phyloP scores from a whole-genome alignment of 225 moss, liverwort and hornwort genomes.

The Climacium dendroides region DNA sequence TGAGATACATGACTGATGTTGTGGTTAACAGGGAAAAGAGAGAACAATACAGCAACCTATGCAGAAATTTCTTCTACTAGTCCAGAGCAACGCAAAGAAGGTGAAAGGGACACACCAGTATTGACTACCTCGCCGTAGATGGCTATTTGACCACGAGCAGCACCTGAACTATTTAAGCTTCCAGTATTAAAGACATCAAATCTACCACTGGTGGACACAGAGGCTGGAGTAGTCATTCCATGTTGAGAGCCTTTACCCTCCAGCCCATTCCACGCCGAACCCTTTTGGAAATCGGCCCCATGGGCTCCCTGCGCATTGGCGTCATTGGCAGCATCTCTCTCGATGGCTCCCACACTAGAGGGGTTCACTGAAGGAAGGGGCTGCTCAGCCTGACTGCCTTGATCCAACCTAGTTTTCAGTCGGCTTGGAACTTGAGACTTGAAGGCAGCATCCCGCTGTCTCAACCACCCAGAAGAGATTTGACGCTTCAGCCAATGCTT shows the following conservation, averaged over 20 bases:
- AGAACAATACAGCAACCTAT: background rate
- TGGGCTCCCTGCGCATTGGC: constrained; percentile 16
- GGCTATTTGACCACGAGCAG: constrained; percentile 56
- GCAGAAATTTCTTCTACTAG: background rate
- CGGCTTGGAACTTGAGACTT: constrained; percentile 30
- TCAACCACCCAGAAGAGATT: constrained; percentile 63
- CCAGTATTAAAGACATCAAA: constrained; percentile 34
- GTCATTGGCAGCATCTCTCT: constrained; percentile 28
- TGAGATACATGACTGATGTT: background rate
- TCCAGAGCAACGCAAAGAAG: constrained; percentile 16
- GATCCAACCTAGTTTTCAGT: constrained; percentile 54
- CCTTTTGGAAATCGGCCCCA: constrained; percentile 14
- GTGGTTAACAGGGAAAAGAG: background rate
- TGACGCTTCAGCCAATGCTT: constrained; percentile 99
- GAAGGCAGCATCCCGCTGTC: constrained; percentile 37
- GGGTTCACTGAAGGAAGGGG: constrained; percentile 43
- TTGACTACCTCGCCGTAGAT: constrained; percentile 62
- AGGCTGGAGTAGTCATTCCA: constrained; percentile 31
- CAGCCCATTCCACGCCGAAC: constrained; percentile 24
- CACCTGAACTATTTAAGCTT: constrained; percentile 38
- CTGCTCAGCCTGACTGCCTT: constrained; percentile 50
- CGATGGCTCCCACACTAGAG: constrained; percentile 14
- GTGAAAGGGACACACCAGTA: constrained; percentile 36
- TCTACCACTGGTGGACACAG: constrained; percentile 40
- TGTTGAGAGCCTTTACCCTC: constrained; percentile 42